phyloP scores from a whole-genome alignment of 208 protist species.

The Leishmania guyanensis region DNA sequence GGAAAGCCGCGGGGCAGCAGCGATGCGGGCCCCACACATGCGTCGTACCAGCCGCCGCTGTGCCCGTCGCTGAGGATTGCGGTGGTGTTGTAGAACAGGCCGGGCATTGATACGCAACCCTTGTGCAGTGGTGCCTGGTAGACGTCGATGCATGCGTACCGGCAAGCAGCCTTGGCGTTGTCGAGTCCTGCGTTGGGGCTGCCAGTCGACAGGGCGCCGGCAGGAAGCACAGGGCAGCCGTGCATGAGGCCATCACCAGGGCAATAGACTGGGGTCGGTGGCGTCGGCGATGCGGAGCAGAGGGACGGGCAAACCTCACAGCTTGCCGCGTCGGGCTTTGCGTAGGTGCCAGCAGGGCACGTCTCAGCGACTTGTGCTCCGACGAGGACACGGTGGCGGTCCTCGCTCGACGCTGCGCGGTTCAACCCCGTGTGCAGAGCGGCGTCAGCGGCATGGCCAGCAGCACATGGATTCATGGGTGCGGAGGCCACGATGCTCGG shows the following conservation, averaged over 20 bases:
- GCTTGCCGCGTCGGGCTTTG: not conserved
- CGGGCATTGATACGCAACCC: constrained; percentile 20
- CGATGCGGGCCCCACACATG: constrained; percentile 11
- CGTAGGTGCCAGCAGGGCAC: constrained; percentile 23
- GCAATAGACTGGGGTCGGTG: constrained; percentile 19
- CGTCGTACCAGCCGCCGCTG: constrained; percentile 17
- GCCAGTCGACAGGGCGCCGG: constrained; percentile 11
- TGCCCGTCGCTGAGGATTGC: constrained; percentile 4
- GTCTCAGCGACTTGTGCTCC: not conserved
- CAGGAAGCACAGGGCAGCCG: constrained; percentile 20
- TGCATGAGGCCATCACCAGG: constrained; percentile 35
- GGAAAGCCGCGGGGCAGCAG: constrained; percentile 5
- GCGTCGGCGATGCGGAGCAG: constrained; percentile 1
- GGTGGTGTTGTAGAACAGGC: constrained; percentile 22
- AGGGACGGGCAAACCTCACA: constrained; percentile 21
- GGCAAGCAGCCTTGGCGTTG: constrained; percentile 6
- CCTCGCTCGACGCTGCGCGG: not conserved
- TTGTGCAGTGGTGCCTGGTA: constrained; percentile 26
- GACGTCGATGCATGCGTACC: constrained; percentile 18
- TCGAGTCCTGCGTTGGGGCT: constrained; percentile 8
- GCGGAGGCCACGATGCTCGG: constrained; percentile 1
- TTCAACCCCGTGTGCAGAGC: not conserved
- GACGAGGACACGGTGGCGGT: not conserved
- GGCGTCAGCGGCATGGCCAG: not conserved
- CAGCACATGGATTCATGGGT: not conserved